Percentiles rank a stretch among this genome's conserved stretches.
phyloP scores from a whole-genome alignment of 2,329 filamentous ascomycete genomes.

The Cytospora schulzeri region DNA sequence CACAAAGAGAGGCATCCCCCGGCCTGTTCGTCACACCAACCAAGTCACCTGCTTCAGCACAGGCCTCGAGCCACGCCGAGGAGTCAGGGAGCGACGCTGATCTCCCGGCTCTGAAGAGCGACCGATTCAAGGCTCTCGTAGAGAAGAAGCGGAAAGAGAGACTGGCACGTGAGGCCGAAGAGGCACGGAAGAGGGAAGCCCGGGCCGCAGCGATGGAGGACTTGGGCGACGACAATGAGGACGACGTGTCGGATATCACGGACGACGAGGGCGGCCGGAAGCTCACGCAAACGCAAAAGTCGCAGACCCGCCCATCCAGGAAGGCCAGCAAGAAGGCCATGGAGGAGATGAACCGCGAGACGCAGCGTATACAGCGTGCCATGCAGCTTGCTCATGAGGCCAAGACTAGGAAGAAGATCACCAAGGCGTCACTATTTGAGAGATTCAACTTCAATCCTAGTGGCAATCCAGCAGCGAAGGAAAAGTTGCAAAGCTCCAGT shows the following conservation, averaged over 20 bases:
- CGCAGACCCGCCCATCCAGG: slow-evolving; percentile 66
- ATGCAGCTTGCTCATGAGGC: slow-evolving; percentile 91
- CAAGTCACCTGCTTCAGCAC: slow-evolving; percentile 37
- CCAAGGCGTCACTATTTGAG: slow-evolving; percentile 79
- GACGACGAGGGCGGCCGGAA: slow-evolving; percentile 66
- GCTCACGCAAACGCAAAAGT: slow-evolving; percentile 68
- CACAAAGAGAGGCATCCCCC: slow-evolving; percentile 45
- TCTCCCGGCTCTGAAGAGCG: slow-evolving; percentile 50
- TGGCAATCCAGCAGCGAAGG: slow-evolving; percentile 35
- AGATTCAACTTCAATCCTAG: slow-evolving; percentile 73
- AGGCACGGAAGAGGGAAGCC: slow-evolving; percentile 52
- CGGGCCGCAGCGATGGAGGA: slow-evolving; percentile 45
- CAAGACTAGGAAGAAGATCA: slow-evolving; percentile 88
- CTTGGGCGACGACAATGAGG: slow-evolving; percentile 45
- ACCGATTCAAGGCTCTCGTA: slow-evolving; percentile 71
- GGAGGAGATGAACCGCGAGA: slow-evolving; percentile 93
- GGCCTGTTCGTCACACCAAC: slow-evolving; percentile 60
- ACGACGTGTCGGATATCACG: slow-evolving; percentile 55
- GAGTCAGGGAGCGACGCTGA: slow-evolving; percentile 51
- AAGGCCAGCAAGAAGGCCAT: slow-evolving; percentile 94
- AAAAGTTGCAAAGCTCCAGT: slow-evolving; percentile 56
- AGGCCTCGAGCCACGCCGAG: slow-evolving; percentile 29
- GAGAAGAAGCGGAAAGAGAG: slow-evolving; percentile 73
- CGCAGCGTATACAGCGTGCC: slow-evolving; percentile 84
- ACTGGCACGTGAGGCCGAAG: slow-evolving; percentile 64